phyloP scores from a whole-genome alignment of 108 stramenopile genomes.

The Fistulifera solaris region DNA sequence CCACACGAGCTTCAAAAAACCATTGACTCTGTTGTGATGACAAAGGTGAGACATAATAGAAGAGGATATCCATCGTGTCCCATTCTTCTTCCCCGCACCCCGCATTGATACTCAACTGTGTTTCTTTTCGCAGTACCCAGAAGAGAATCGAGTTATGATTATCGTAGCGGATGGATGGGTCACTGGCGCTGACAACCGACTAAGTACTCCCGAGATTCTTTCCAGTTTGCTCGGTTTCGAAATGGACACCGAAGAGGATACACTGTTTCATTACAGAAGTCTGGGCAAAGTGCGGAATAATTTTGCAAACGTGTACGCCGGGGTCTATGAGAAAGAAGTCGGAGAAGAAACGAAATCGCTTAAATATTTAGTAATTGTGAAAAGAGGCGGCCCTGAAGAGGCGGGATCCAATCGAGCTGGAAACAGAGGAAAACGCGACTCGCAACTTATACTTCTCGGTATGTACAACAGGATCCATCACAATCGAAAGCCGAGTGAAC shows the following conservation, averaged over 20 bases:
- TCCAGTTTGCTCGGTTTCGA: constrained; percentile 41
- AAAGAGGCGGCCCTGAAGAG: constrained; percentile 38
- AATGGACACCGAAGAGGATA: constrained; percentile 23
- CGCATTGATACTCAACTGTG: no score
- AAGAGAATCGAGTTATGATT: constrained; percentile 42
- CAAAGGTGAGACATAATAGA: no score
- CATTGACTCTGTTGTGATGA: constrained; percentile 34
- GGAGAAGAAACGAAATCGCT: constrained; percentile 19
- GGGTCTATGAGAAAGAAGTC: constrained; percentile 28
- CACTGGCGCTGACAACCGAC: constrained; percentile 29
- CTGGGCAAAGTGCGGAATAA: constrained; percentile 32
- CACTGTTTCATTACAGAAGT: constrained; percentile 30
- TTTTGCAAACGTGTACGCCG: constrained; percentile 37
- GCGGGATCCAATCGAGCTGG: constrained; percentile 36
- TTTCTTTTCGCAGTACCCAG: no score
- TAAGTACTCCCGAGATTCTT: constrained; percentile 34
- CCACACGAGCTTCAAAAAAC: constrained; percentile 42
- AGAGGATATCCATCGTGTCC: no score
- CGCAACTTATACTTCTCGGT: constrained; percentile 48
- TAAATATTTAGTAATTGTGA: constrained; percentile 46
- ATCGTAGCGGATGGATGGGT: constrained; percentile 48
- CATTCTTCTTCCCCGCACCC: no score
- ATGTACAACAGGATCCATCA: constrained; percentile 49
- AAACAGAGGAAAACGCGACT: constrained; percentile 53
- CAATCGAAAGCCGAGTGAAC: constrained; percentile 30